Base-by-base conservation (phyloP, 768 basidiomycete genomes). In the Auricularia heimuer region DNA sequence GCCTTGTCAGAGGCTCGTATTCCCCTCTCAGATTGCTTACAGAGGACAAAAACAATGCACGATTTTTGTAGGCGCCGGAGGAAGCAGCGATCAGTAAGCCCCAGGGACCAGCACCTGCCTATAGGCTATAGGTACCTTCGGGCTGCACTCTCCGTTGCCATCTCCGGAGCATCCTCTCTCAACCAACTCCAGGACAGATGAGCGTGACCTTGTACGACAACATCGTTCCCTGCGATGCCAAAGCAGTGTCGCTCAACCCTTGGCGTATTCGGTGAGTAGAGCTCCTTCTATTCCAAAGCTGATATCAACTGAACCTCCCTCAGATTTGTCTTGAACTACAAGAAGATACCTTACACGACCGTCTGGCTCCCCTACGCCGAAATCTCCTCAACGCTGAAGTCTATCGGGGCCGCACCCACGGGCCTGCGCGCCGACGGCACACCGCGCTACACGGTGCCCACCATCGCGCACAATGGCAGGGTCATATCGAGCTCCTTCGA, bases 281-380 rank as follows among this genome's bases (percentile, higher is more conserved):
- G 10, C 44, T 45, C 18, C 44, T 10, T 18, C 11, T 18, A 45
- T 45, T 45, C 44, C 44, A 11, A 10, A 18, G 11, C 44, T 45
- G 11, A 18, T 18, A 11, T 10, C 10, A 10, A 18, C 47, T 6
- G 47, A 10, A 4, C 18, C 47, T 18, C 47, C 21, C 18, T 6
- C 44, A 76, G 77, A 65, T 73, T 72, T 33, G 68, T 69, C 16
- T 66, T 79, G 18, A 77, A 77, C 68, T 72, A 74, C 66, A 75
- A 78, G 66, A 70, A 73, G 16, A 47, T 82, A 33, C 72, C 75
- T 8, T 76, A 78, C 73, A 71, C 70, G 62, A 81, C 81, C 2
- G 72, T 73, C 63, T 81, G 79, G 79, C 71, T 81, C 24, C 78
- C 80, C 63, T 79, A 72, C 68, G 75, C 78, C 16, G 76, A 81